A percentile compares a stretch with the other conserved stretches of the same genome.
Conservation (phyloP, 2,329 filamentous ascomycete genomes). For the Scedosporium minutisporum region DNA sequence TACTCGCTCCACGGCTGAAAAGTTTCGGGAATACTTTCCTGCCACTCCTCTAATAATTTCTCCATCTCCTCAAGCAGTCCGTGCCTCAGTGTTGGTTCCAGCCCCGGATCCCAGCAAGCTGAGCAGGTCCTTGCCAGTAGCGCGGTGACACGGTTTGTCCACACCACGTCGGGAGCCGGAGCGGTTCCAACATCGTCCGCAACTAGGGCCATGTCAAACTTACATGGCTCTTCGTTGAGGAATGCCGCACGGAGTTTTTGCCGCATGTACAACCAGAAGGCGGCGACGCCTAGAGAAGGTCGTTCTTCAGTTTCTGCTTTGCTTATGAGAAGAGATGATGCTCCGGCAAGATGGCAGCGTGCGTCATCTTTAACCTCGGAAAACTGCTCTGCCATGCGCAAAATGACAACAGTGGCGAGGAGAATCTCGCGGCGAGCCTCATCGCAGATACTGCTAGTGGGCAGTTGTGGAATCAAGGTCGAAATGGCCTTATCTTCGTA, state of each 20-base stretch:
- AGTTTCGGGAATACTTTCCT: neutral
- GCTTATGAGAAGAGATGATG: neutral
- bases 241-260: conserved; percentile 4
- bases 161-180: neutral
- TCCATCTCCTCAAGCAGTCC: neutral
- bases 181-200: neutral
- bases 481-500: neutral
- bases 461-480: neutral
- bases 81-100: neutral
- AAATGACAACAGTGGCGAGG: conserved; percentile 3
- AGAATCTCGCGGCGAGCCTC: neutral
- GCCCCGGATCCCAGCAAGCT: conserved; percentile 3
- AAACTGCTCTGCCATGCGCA: conserved; percentile 7
- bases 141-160: conserved; percentile 3
- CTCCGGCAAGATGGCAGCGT: conserved; percentile 1
- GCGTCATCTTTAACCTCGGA: conserved; percentile 4
- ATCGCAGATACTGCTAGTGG: neutral
- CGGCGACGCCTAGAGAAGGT: neutral
- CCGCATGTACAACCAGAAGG: conserved; percentile 6
- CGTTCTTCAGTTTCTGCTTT: neutral
- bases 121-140: conserved; percentile 1
- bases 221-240: conserved; percentile 3
- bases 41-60: neutral
- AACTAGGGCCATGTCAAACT: neutral
- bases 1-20: neutral